A percentile compares a stretch with the other conserved stretches of the same genome.
Evolutionary conservation across 768 basidiomycete species (phyloP).

Genomic region (Tulasnella sp.): DNA sequence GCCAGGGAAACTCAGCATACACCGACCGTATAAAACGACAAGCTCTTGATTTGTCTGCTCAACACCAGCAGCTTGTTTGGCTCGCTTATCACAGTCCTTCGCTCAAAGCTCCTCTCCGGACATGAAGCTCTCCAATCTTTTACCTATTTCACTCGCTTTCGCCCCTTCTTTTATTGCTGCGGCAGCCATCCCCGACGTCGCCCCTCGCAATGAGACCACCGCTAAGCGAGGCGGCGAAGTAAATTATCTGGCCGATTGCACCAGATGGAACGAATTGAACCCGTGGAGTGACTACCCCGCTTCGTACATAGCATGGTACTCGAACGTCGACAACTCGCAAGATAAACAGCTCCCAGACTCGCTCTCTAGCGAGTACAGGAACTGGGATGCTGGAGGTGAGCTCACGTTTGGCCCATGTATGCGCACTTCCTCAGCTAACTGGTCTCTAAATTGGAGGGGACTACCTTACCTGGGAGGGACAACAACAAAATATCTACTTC

Average conservation of each 20-base stretch:
- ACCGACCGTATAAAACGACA: background rate
- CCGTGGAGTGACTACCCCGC: background rate
- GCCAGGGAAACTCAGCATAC: background rate
- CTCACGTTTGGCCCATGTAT: background rate
- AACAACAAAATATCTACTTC: background rate
- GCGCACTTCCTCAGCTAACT: background rate
- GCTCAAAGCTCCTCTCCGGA: background rate
- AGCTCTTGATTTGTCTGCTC: background rate
- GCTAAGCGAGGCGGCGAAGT: background rate
- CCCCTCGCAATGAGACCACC: background rate
- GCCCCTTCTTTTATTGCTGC: background rate
- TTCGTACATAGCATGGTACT: background rate
- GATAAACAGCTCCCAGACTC: background rate
- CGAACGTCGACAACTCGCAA: background rate
- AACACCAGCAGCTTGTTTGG: background rate
- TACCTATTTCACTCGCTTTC: background rate
- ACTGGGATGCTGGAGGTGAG: background rate
- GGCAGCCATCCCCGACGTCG: background rate
- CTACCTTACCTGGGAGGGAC: background rate
- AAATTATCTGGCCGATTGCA: background rate
- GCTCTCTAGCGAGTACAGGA: background rate
- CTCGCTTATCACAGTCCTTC: background rate
- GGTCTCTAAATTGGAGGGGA: background rate
- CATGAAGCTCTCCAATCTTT: background rate
- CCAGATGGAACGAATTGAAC: background rate